Base-by-base conservation (phyloP, 83 land plant genomes). In the Isoetes engelmannii region DNA sequence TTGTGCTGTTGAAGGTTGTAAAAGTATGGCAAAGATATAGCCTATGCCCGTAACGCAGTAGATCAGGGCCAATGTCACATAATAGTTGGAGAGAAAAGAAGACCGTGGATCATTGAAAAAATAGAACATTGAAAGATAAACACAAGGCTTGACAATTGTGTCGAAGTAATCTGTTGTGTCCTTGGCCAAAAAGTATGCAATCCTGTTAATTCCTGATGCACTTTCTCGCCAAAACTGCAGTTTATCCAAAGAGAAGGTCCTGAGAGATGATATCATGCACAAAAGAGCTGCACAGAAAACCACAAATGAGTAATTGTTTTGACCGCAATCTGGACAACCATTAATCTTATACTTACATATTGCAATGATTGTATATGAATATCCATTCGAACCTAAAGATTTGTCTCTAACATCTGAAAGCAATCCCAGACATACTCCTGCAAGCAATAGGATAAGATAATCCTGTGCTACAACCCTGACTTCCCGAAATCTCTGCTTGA, bases 101-200 rank as follows among this genome's bases (percentile, higher is more conserved):
- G 99, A 96, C 58, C 99, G 82, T 53, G 99, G 97, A 62, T 85
- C 84, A 81, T 80, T 85, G 86, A 92, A 89, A 82, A 87, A 96
- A 58, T 96, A 96, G 79, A 92, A 96, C 95, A 89, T 92, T 0
- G 97, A 92, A 47, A 96, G 87, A 74, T 92, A 96, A 51, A 96
- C 89, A 18, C 85, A 59, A 45, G 99, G 99, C 57, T 92, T 96
- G 65, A 96, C 68, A 20, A 87, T 47, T 42, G 89, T 89, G 65
- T 85, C 85, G 73, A 96, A 89, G 61, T 80, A 91, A 72, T 92
- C 99, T 57, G 82, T 69, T 55, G 91, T 84, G 75, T 96, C 99
- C 68, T 92, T 96, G 7, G 99, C 80, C 1, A 92, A 79, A 68
- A 96, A 96, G 69, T 83, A 87, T 44, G 99, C 97, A 61, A 89